Evolutionary conservation across 352 stramenopile genomes (phyloP), one percentile per base, ranked within the genome.

Genomic region (Globisporangium paroecandrum): DNA sequence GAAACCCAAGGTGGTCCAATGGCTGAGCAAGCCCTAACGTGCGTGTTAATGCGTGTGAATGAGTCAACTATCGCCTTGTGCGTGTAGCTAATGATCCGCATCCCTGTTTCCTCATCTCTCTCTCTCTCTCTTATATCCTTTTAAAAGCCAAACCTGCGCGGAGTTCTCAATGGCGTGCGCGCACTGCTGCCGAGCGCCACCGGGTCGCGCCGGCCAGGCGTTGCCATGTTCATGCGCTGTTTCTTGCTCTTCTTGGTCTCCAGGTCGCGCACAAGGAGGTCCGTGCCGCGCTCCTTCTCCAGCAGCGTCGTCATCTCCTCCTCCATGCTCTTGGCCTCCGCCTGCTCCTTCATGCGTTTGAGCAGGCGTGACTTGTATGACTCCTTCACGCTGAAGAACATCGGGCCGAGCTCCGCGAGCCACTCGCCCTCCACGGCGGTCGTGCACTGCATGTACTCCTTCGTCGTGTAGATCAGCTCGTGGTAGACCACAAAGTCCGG

Each of bases 401-500:
- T 99, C 12, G 97, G 97, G 1, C 97, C 98, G n/a, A 99, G 82
- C 78, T 99, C 97, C 18, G 97, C 98, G 2, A 99, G 88, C 98
- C 98, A 99, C 82, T 99, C 95, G n/a, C 96, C 95, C 72, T 99
- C 97, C 6, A 99, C 97, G 1, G 98, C 97, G 15, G 97, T 99
- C 4, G 98, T 94, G 73, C 95, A 99, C 69, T 96, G 96, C 97
- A 99, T 99, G 81, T 98, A 99, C 73, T 95, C 86, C 69, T 99
- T 99, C 38, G 90, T 98, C n/a, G 98, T 99, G 76, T 98, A 98
- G 55, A 99, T 98, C 8, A 99, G 89, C 77, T 99, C 98, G 76
- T 99, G 97, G 75, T 99, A 99, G 25, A 98, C 97, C 4, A 99
- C 96, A 83, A 99, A 99, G 78, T 99, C 98, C 18, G 98, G 98